Evolutionary conservation across 2,329 filamentous ascomycete species (phyloP).

Genomic region (Verticillium albo-atrum): DNA sequence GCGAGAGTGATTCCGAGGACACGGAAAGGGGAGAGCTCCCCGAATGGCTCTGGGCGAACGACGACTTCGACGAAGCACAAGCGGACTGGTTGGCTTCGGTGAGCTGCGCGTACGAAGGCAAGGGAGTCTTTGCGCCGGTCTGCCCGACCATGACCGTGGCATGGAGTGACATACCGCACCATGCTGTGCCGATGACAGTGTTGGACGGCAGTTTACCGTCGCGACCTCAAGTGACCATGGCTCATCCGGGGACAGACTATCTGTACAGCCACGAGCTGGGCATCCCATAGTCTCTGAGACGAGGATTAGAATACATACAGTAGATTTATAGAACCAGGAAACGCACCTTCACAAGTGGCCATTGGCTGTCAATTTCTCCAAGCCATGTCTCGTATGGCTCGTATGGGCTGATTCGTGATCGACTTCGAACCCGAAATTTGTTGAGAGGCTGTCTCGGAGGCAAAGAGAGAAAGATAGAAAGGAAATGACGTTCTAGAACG

Average conservation of each 20-base stretch:
- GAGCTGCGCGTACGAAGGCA: neutral
- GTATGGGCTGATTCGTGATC: too few relatives aligned
- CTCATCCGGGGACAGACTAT: neutral
- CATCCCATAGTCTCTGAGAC: neutral
- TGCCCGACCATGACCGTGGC: neutral
- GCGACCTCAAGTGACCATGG: neutral
- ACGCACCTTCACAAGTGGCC: too few relatives aligned
- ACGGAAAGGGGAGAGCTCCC: conserved; percentile 1
- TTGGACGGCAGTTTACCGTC: neutral
- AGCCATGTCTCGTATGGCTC: too few relatives aligned
- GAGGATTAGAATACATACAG: neutral
- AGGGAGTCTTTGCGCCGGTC: conserved; percentile 1
- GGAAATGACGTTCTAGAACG: too few relatives aligned
- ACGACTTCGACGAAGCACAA: conserved; percentile 5
- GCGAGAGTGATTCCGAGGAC: neutral
- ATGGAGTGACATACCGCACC: conserved; percentile 6
- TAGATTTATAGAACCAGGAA: too few relatives aligned
- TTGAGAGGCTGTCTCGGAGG: too few relatives aligned
- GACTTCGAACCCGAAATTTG: too few relatives aligned
- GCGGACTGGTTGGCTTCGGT: conserved; percentile 1
- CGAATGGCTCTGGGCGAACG: conserved; percentile 11
- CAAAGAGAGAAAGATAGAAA: too few relatives aligned
- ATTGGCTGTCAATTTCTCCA: too few relatives aligned
- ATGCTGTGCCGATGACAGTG: neutral
- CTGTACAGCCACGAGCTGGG: neutral